Evolutionary conservation across 129 eudicot species (phyloP).

Genomic region (Artemisia annua): DNA sequence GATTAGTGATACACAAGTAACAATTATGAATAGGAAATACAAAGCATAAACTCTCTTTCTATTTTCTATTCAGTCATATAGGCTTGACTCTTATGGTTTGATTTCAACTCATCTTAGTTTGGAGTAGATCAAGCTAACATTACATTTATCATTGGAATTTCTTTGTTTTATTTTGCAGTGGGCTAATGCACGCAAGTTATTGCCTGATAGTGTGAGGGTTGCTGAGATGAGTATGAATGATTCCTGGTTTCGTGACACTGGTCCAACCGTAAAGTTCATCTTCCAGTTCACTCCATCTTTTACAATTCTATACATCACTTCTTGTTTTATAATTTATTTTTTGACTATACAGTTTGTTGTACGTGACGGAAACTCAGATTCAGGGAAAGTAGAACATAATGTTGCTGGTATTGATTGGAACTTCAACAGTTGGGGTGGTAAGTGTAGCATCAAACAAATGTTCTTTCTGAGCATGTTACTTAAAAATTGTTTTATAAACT

Average conservation of each 20-base stretch:
- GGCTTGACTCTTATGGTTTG: slow-evolving; percentile 5
- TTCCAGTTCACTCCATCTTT: not conserved
- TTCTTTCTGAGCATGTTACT: not conserved
- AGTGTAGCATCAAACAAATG: slow-evolving; percentile 14
- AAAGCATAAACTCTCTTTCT: not conserved
- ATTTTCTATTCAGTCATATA: not conserved
- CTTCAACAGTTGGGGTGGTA: slow-evolving; percentile 97
- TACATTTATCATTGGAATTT: not conserved
- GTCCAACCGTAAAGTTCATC: slow-evolving; percentile 74
- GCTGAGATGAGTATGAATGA: slow-evolving; percentile 97
- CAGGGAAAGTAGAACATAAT: slow-evolving; percentile 32
- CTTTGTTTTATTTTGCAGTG: slow-evolving; percentile 47
- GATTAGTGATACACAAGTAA: not conserved
- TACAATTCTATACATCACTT: not conserved
- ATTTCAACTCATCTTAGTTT: not conserved
- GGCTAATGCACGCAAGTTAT: slow-evolving; percentile 71
- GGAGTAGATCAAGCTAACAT: slow-evolving; percentile 5
- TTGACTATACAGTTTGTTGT: slow-evolving; percentile 58
- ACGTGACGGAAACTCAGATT: slow-evolving; percentile 35
- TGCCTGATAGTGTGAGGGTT: slow-evolving; percentile 79
- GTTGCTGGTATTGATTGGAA: slow-evolving; percentile 94
- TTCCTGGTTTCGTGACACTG: slow-evolving; percentile 96
- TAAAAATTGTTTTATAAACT: not conserved
- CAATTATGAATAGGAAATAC: not conserved
- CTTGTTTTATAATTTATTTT: not conserved